Percentiles rank a stretch among this genome's conserved stretches.
Evolutionary conservation across 306 rosid species (phyloP).

Genomic region (Dalbergia oliveri): DNA sequence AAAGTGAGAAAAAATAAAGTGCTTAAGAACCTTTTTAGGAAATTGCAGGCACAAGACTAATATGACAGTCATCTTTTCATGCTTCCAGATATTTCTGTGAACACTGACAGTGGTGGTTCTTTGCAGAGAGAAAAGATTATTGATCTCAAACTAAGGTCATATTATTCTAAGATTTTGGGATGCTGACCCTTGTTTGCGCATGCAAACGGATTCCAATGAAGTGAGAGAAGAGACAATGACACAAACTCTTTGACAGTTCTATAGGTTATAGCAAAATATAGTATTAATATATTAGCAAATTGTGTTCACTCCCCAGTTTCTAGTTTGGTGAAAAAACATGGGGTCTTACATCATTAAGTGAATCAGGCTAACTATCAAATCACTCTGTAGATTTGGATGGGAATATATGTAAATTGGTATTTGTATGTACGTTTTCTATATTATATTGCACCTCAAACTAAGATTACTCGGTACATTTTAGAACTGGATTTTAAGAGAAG

Average conservation of each 20-base stretch:
- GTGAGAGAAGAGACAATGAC: constrained; percentile 43
- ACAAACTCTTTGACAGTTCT: constrained; percentile 39
- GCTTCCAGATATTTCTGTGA: constrained; percentile 45
- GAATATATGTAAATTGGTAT: not conserved
- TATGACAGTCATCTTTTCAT: constrained; percentile 45
- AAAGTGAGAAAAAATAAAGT: not conserved
- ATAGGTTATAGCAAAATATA: constrained; percentile 12
- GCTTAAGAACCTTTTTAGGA: constrained; percentile 48
- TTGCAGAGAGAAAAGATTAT: constrained; percentile 43
- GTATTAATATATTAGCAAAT: constrained; percentile 30
- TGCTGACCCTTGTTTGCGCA: constrained; percentile 69
- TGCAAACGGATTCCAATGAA: constrained; percentile 72
- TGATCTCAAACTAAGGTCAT: constrained; percentile 34
- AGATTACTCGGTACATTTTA: not conserved
- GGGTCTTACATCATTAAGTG: not conserved
- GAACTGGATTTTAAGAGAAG: not conserved
- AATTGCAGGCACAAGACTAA: constrained; percentile 47
- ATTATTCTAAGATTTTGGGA: constrained; percentile 53
- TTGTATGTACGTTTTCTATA: not conserved
- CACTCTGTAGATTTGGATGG: not conserved
- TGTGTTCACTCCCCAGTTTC: constrained; percentile 35
- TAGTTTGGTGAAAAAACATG: constrained; percentile 39
- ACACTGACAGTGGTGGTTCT: constrained; percentile 40
- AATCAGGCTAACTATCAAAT: not conserved
- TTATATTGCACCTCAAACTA: constrained; percentile 35